Conservation (phyloP, 352 stramenopile genomes). For the Phytophthora lateralis region DNA sequence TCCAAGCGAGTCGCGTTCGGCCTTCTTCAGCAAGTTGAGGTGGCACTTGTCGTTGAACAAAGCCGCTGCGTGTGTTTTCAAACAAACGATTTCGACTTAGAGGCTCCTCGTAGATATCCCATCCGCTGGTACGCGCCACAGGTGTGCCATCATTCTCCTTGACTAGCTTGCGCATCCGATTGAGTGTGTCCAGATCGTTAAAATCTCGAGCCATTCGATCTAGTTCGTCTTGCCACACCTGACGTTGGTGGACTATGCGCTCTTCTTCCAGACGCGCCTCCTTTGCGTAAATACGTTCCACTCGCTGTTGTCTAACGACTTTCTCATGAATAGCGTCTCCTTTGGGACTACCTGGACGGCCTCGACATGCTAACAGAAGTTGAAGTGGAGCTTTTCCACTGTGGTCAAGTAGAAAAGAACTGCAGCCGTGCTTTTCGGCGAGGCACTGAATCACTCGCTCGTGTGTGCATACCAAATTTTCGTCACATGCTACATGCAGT, state of each 20-base stretch:
- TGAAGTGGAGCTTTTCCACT: conserved; percentile 43
- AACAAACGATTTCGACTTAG: conserved; percentile 67
- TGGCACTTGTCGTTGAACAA: conserved; percentile 70
- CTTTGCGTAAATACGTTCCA: conserved; percentile 34
- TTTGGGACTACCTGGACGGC: conserved; percentile 63
- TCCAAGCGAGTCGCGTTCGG: conserved; percentile 54
- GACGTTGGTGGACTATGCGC: conserved; percentile 36
- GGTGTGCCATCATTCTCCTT: conserved; percentile 32
- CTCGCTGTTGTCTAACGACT: conserved; percentile 32
- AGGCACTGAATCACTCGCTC: conserved; percentile 66
- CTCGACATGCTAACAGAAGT: conserved; percentile 53
- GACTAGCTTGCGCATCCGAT: conserved; percentile 40
- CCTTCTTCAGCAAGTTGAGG: conserved; percentile 40
- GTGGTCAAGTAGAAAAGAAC: conserved; percentile 59
- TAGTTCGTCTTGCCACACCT: conserved; percentile 51
- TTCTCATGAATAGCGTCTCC: conserved; percentile 43
- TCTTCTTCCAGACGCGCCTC: conserved; percentile 39
- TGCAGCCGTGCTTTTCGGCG: conserved; percentile 57
- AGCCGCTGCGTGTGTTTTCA: conserved; percentile 60
- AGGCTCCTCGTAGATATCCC: conserved; percentile 61
- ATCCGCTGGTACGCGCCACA: conserved; percentile 31
- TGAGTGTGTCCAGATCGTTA: conserved; percentile 59
- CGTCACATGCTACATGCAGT: conserved; percentile 78
- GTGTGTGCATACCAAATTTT: conserved; percentile 84
- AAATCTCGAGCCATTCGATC: conserved; percentile 51